These are phyloP conservation scores for Myrica gale DNA, from an alignment of 306 rosid species.

Conservation along the genomic window DNA sequence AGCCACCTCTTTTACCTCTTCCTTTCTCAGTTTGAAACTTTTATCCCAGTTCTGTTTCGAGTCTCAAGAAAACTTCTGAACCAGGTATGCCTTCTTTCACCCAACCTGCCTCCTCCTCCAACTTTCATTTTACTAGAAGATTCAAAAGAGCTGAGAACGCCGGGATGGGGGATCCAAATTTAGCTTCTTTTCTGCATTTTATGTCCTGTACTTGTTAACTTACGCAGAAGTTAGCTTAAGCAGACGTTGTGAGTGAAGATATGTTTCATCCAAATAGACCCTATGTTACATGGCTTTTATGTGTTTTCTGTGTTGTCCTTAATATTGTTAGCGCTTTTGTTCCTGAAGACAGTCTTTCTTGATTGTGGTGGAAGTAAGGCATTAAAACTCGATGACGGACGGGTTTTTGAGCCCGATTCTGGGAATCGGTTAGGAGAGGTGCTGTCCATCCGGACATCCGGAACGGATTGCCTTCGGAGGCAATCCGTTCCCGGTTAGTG, in stretches of 20 bases:
- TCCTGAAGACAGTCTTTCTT: conserved; percentile 33
- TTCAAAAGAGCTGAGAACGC: neutral
- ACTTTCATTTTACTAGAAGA: neutral
- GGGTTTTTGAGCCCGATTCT: conserved; percentile 40
- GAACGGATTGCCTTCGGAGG: too few relatives aligned
- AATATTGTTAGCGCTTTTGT: conserved; percentile 12
- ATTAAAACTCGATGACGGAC: conserved; percentile 37
- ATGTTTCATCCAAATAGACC: conserved; percentile 20
- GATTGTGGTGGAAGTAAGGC: conserved; percentile 37
- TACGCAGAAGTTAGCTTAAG: conserved; percentile 8
- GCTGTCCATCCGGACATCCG: too few relatives aligned
- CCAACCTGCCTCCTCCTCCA: neutral
- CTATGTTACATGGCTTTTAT: conserved; percentile 7
- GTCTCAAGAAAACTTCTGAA: conserved; percentile 2
- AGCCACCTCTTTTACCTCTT: neutral
- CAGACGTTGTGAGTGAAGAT: neutral
- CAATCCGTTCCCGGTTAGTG: too few relatives aligned
- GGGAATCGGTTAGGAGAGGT: conserved; percentile 23
- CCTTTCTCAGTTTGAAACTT: neutral
- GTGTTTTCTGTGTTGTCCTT: conserved; percentile 12
- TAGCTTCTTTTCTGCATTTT: conserved; percentile 8
- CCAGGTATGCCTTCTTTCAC: conserved; percentile 19
- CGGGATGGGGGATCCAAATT: neutral
- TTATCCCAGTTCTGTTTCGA: neutral
- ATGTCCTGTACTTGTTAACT: conserved; percentile 5